Base-by-base conservation (phyloP, 371 early-diverging fungal genomes). In the Haplosporangium sp. region DNA sequence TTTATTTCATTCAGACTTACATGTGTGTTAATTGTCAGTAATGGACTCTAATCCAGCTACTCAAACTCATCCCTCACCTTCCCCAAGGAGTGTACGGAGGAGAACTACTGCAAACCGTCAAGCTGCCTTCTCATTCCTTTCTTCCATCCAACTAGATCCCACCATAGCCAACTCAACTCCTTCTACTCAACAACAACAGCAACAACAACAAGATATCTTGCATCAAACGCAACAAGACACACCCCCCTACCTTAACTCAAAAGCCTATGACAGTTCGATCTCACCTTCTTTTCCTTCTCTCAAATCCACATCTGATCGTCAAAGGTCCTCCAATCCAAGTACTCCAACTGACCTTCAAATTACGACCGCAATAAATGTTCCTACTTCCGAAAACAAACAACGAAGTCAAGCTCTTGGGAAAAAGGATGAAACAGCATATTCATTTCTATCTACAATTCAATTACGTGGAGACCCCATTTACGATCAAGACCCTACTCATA, bases 121-220 rank as follows among this genome's bases (percentile, higher is more conserved):
- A 37, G 71, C 79, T 9, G 79, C 79, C 6, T 74, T 71, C 64
- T 71, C 79, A 3, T 79, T 79, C 50, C 61, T 79, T 6, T 78
- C 79, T 9, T 66, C 74, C 39, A 70, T 79, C 53, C 67, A 79
- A 15, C 71, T 79, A 34, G 61, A 79, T 37, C 68, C 79, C 35
- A 4, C 61, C 5, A 61, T 27, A 19, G 7, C 17, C 10, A n/a
- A 15, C 2, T 8, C 39, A 15, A 6, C 35, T 39, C 17, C 34
- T 0, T 8, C 60, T 7, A 19, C 40, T 61, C 20, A 35, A 20
- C 50, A 20, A 53, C 42, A 45, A 52, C n/a, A n/a, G 47, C 19
- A 34, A 34, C 55, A 8, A 34, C 6, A 4, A 11, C 55, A 55
- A 55, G 55, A 55, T 35, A 20, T 9, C 35, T 27, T 27, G 27